Conservation (phyloP, 2,329 filamentous ascomycete genomes). For the Alternaria alternata region DNA sequence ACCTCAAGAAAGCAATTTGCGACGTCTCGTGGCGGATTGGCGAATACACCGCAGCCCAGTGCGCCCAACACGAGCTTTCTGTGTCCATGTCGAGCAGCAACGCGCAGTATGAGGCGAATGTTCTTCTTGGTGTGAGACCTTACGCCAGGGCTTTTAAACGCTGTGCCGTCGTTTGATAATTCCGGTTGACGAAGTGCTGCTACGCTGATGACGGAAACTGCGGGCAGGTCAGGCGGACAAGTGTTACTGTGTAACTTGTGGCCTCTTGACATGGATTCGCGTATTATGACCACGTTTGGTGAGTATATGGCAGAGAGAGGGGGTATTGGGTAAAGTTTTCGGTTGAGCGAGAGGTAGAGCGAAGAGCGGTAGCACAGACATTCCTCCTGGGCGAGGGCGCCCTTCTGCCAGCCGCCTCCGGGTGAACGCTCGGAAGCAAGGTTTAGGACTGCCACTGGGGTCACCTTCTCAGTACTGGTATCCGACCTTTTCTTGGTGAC, state of each 20-base stretch:
- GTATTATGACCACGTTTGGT: conserved; percentile 67
- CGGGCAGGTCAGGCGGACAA: conserved; percentile 52
- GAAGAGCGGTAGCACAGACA: conserved; percentile 71
- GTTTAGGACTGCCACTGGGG: conserved; percentile 68
- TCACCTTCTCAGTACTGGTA: not conserved
- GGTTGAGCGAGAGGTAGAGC: conserved; percentile 59
- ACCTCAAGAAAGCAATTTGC: conserved; percentile 69
- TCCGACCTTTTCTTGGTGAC: not conserved
- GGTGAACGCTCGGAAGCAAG: conserved; percentile 66
- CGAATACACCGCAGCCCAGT: conserved; percentile 73
- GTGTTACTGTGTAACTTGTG: conserved; percentile 57
- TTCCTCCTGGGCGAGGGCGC: conserved; percentile 73
- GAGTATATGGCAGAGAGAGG: conserved; percentile 65
- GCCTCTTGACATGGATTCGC: conserved; percentile 57
- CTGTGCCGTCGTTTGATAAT: conserved; percentile 22
- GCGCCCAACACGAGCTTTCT: conserved; percentile 71
- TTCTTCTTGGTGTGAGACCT: conserved; percentile 67
- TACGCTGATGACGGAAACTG: conserved; percentile 68
- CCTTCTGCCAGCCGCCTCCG: conserved; percentile 71
- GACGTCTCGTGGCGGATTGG: conserved; percentile 69
- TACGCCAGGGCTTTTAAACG: conserved; percentile 46
- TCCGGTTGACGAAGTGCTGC: conserved; percentile 62
- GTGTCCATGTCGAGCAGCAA: conserved; percentile 66
- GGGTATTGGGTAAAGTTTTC: conserved; percentile 62
- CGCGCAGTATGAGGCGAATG: conserved; percentile 68